Conservation (phyloP, 2,329 filamentous ascomycete genomes). For the Xylaria sp. region DNA sequence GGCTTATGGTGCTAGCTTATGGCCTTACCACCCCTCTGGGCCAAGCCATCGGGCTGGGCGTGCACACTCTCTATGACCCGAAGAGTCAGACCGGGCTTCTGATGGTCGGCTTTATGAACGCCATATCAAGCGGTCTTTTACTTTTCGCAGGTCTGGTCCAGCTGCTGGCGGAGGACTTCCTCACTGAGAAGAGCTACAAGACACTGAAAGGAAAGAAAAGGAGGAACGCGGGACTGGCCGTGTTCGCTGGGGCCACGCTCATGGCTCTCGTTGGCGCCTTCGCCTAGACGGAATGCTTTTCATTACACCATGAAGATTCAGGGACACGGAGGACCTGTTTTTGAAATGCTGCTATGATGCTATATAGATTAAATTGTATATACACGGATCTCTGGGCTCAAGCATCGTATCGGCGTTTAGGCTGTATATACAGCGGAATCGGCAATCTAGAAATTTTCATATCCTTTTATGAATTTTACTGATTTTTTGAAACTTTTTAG, state of each 20-base stretch:
- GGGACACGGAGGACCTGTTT: slow-evolving; percentile 13
- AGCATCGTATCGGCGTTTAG: slow-evolving; percentile 37
- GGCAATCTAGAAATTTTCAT: slow-evolving; percentile 22
- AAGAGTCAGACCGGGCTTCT: slow-evolving; percentile 79
- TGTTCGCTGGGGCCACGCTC: slow-evolving; percentile 71
- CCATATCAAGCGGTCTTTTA: slow-evolving; percentile 81
- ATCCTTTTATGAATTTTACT: slow-evolving; percentile 21
- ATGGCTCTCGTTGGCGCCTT: slow-evolving; percentile 81
- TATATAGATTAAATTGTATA: slow-evolving; percentile 28
- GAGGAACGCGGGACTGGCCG: slow-evolving; percentile 70
- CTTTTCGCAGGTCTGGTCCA: slow-evolving; percentile 87
- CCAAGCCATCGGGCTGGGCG: slow-evolving; percentile 81
- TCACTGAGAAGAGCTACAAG: slow-evolving; percentile 79
- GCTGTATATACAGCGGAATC: slow-evolving; percentile 8
- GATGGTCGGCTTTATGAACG: slow-evolving; percentile 89
- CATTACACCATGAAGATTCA: slow-evolving; percentile 2
- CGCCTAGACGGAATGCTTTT: slow-evolving; percentile 58
- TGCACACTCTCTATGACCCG: slow-evolving; percentile 85
- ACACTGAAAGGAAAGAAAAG: slow-evolving; percentile 71
- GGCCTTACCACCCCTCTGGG: slow-evolving; percentile 83
- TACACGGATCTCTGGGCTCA: slow-evolving; percentile 28
- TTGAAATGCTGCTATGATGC: slow-evolving; percentile 15
- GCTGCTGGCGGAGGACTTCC: slow-evolving; percentile 84
- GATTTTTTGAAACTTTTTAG: neutral
- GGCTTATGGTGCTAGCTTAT: slow-evolving; percentile 83